A percentile compares a stretch with the other conserved stretches of the same genome.
Conservation (phyloP, 768 basidiomycete species). For the Boletellus ananiceps region DNA sequence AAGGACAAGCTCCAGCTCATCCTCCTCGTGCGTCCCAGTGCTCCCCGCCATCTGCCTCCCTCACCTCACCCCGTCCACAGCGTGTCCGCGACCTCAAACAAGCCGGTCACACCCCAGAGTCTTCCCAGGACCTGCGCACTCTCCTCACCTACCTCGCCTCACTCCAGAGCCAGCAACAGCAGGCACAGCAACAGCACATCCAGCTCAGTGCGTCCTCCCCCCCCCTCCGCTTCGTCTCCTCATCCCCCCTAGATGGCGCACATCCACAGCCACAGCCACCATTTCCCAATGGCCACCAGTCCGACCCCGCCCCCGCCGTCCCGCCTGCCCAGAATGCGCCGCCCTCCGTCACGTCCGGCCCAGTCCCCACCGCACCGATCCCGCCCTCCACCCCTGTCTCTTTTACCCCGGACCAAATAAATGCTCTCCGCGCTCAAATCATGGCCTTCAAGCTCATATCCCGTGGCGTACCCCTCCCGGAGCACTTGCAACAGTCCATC, state of each 20-base stretch:
- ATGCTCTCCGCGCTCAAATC: conserved; percentile 75
- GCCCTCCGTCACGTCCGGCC: conserved; percentile 44
- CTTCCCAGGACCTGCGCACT: conserved; percentile 39
- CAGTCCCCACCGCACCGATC: conserved; percentile 46
- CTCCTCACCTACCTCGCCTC: conserved; percentile 37
- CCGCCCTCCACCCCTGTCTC: conserved; percentile 71
- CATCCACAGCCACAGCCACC: conserved; percentile 30
- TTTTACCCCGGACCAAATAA: conserved; percentile 73
- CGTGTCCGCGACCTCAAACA: conserved; percentile 40
- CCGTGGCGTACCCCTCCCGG: conserved; percentile 63
- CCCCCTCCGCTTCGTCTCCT: background rate
- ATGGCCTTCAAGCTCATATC: conserved; percentile 73
- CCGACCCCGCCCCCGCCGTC: conserved; percentile 6
- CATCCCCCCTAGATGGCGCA: conserved; percentile 28
- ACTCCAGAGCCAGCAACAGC: conserved; percentile 25
- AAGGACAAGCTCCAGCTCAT: conserved; percentile 28
- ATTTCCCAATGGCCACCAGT: conserved; percentile 43
- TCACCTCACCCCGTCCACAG: conserved; percentile 23
- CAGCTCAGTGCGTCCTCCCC: conserved; percentile 30
- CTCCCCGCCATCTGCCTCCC: too few species aligned
- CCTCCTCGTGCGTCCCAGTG: conserved; percentile 9
- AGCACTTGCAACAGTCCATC: conserved; percentile 65
- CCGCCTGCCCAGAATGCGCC: conserved; percentile 36
- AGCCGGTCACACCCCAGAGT: conserved; percentile 45
- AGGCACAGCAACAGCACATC: conserved; percentile 27